phyloP scores from a whole-genome alignment of 176 grass and related monocot species.

The Oryza brachyantha region DNA sequence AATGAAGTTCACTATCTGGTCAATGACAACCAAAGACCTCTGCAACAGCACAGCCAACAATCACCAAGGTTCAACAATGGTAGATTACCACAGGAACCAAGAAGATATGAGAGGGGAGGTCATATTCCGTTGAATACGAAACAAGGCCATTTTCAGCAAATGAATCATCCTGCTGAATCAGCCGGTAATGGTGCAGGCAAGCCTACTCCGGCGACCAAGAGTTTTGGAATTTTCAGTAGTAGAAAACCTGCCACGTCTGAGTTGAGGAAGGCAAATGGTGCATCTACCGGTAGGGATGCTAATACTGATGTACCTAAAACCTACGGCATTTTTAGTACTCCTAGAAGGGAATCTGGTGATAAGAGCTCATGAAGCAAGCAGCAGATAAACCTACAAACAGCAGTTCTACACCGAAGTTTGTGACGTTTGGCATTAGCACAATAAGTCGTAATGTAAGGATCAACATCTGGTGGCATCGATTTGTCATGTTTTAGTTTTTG shows the following conservation, averaged over 20 bases:
- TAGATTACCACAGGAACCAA: slow-evolving; percentile 32
- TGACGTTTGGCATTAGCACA: slow-evolving; percentile 5
- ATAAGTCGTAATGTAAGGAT: slow-evolving; percentile 14
- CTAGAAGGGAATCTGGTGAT: neutral
- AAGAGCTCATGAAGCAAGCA: neutral
- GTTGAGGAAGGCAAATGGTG: slow-evolving; percentile 15
- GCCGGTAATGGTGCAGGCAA: neutral
- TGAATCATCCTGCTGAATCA: neutral
- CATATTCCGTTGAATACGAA: neutral
- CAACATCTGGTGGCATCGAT: neutral
- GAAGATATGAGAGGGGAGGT: slow-evolving; percentile 34
- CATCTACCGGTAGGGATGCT: neutral
- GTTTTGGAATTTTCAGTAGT: slow-evolving; percentile 40
- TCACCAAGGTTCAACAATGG: slow-evolving; percentile 32
- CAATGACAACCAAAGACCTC: slow-evolving; percentile 8
- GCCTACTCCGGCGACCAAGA: slow-evolving; percentile 15
- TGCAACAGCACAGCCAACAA: neutral
- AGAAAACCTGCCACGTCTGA: slow-evolving; percentile 21
- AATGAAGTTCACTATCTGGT: neutral
- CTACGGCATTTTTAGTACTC: slow-evolving; percentile 39
- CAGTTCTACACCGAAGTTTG: slow-evolving; percentile 5
- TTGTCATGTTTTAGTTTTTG: neutral
- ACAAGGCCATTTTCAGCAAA: slow-evolving; percentile 19
- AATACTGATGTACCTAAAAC: neutral
- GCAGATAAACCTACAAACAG: neutral